phyloP scores from a whole-genome alignment of 805 yeast species.

The Metschnikowia sp. region DNA sequence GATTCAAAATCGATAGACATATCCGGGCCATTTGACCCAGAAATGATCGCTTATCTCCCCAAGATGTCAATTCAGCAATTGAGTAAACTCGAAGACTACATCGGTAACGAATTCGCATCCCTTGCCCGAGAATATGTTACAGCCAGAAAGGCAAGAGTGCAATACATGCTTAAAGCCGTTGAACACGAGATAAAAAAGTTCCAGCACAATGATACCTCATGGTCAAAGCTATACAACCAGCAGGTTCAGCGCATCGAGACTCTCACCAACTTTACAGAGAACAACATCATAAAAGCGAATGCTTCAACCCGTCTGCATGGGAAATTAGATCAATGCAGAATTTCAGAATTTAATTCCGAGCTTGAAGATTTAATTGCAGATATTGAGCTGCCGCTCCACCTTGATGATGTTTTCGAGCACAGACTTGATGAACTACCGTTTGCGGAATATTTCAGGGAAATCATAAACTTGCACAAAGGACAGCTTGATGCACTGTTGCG shows the following conservation, averaged over 20 bases:
- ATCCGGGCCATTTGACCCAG: slow-evolving; percentile 14
- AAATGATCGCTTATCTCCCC: slow-evolving; percentile 16
- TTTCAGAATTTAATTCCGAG: slow-evolving; percentile 29
- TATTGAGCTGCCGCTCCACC: slow-evolving; percentile 32
- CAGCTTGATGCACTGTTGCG: slow-evolving; percentile 24
- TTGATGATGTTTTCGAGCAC: slow-evolving; percentile 26
- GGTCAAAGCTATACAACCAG: slow-evolving; percentile 31
- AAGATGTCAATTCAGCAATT: slow-evolving; percentile 24
- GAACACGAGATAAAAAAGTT: slow-evolving; percentile 24
- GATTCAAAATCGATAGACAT: neutral
- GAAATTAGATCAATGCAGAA: neutral
- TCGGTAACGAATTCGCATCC: slow-evolving; percentile 23
- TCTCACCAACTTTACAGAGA: slow-evolving; percentile 32
- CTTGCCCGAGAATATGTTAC: slow-evolving; percentile 24
- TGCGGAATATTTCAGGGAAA: slow-evolving; percentile 20
- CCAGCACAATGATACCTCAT: slow-evolving; percentile 28
- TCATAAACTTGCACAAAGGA: slow-evolving; percentile 20
- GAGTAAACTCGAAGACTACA: slow-evolving; percentile 18
- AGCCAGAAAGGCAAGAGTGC: slow-evolving; percentile 28
- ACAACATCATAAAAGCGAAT: slow-evolving; percentile 18
- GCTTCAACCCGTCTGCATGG: neutral
- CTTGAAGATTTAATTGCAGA: slow-evolving; percentile 26
- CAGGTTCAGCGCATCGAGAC: slow-evolving; percentile 35
- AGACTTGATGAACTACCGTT: slow-evolving; percentile 21
- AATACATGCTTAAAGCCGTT: slow-evolving; percentile 23